Evolutionary conservation across 805 yeast species (phyloP), one percentile per base, ranked within the genome.

Genomic region (Yamadazyma sp.): DNA sequence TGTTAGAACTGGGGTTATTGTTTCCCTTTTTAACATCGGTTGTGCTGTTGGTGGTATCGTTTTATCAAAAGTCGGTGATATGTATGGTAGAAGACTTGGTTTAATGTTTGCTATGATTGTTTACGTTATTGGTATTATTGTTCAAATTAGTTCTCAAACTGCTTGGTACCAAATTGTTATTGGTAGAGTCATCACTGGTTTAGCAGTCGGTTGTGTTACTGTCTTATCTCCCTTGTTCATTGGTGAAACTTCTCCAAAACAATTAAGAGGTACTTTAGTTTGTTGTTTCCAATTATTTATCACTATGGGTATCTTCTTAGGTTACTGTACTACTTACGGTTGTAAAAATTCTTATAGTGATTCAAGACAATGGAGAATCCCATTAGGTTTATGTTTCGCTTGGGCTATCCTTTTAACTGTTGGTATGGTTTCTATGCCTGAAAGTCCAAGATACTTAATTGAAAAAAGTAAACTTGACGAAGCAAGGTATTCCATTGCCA

Each of bases 21-120:
- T 76, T 31, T 58, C 78, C 23, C 61, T 76, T 36, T 81, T 80
- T 66, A 79, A 80, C 56, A 60, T 78, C 47, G 86, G 86, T 38
- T 80, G 86, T 67, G 84, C 85, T 36, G 60, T 82, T 37, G 91
- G 89, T 56, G 83, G 86, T 57, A 53, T 82, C 18, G 59, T 73
- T 31, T 60, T 81, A 27, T 70, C 80, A 38, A 77, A 71, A 50
- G 40, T 67, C 20, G 84, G 76, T 53, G 87, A 82, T 52, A 52
- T 62, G 15, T 62, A 61, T 43, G 87, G 87, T 47, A 70, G 87
- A 62, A 76, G 77, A 55, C 43, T 53, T 32, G 82, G 81, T 45
- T 58, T 81, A 29, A 69, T 69, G 66, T 42, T 63, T 24, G 67
- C 78, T 36, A 69, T 78, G 70, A 53, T 64, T 18, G 66, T 81